Conservation (phyloP, 805 yeast species). For the Starmerella geochares region DNA sequence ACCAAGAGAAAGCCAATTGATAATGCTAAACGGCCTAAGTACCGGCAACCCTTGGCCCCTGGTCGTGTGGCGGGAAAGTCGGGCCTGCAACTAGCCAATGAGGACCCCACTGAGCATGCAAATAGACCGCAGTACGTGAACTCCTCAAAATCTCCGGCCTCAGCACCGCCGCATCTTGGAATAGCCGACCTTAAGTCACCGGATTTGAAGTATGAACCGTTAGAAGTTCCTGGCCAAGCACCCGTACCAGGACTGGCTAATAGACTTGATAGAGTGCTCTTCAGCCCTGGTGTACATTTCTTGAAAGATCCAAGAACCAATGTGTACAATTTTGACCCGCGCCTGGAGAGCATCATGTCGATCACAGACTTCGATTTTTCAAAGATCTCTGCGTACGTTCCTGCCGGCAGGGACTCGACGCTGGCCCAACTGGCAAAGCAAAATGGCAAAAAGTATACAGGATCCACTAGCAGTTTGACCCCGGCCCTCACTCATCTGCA, state of each 20-base stretch:
- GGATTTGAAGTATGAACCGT: constrained; percentile 13
- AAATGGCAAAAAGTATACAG: constrained; percentile 39
- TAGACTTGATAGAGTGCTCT: constrained; percentile 58
- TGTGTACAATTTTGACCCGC: constrained; percentile 57
- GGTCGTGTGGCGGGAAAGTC: no score
- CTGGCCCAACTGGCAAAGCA: constrained; percentile 42
- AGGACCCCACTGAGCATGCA: no score
- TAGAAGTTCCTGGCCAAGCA: constrained; percentile 26
- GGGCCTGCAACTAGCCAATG: no score
- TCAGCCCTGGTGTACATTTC: constrained; percentile 72
- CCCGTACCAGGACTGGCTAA: constrained; percentile 52
- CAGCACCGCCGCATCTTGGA: not conserved
- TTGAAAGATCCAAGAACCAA: constrained; percentile 68
- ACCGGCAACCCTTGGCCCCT: not conserved
- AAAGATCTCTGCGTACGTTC: constrained; percentile 45
- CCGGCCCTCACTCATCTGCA: constrained; percentile 65
- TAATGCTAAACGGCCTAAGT: not conserved
- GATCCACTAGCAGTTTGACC: constrained; percentile 88
- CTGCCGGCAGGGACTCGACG: constrained; percentile 55
- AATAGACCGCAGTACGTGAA: no score
- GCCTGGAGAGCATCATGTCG: constrained; percentile 48
- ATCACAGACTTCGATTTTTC: constrained; percentile 58
- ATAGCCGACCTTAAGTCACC: constrained; percentile 8
- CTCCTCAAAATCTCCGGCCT: not conserved
- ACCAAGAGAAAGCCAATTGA: constrained; percentile 5